These are phyloP conservation scores for Cercospora janseana DNA, from an alignment of 2,329 filamentous ascomycete species.

Conservation along the genomic window DNA sequence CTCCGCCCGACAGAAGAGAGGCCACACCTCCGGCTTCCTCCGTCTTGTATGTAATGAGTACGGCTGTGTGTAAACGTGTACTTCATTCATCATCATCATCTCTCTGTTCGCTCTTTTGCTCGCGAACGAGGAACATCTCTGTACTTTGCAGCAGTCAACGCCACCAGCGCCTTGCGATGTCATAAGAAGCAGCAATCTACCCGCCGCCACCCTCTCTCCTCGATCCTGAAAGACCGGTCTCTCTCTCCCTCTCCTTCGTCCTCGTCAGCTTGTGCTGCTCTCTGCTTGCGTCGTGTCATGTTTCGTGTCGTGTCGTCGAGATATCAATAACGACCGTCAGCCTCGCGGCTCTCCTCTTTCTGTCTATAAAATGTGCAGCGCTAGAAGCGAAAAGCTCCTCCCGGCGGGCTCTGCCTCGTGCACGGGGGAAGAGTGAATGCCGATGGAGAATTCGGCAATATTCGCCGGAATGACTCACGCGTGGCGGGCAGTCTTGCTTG, in stretches of 20 bases:
- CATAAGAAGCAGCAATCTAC: neutral
- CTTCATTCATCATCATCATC: neutral
- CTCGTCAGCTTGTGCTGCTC: too few species aligned
- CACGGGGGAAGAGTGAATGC: too few species aligned
- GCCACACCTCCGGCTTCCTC: too few species aligned
- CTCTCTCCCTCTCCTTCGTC: constrained; percentile 1
- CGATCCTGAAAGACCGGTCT: neutral
- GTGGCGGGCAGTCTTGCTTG: too few species aligned
- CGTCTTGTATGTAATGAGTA: too few species aligned
- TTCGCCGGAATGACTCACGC: neutral
- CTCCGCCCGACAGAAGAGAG: too few species aligned
- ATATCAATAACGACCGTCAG: constrained; percentile 12
- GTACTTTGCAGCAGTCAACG: neutral
- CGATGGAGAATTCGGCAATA: too few species aligned
- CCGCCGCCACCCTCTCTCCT: neutral
- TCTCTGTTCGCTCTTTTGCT: neutral
- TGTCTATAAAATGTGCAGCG: constrained; percentile 1
- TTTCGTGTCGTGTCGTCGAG: constrained; percentile 14
- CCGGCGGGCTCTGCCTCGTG: too few species aligned
- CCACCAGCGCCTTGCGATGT: constrained; percentile 17
- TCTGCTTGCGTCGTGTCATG: constrained; percentile 2
- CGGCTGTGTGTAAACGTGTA: too few species aligned
- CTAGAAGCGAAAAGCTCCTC: constrained; percentile 1
- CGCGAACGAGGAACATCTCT: too few species aligned
- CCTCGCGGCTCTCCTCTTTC: constrained; percentile 13